Evolutionary conservation across 208 protist species (phyloP), one percentile per base, ranked within the genome.

Genomic region (Wallacemonas rigidus): DNA sequence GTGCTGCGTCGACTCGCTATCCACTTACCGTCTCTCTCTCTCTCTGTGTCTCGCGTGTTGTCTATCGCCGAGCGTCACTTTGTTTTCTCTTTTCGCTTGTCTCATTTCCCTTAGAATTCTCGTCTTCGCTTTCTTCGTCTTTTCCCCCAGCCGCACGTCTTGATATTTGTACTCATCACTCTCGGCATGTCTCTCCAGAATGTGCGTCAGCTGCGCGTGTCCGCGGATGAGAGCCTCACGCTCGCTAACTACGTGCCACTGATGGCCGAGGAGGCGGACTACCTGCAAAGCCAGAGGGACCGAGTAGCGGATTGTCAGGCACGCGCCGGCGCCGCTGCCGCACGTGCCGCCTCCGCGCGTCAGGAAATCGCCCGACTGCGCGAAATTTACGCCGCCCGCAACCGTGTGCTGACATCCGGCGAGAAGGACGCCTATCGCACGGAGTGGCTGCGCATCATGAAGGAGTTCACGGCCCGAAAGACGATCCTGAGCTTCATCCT

Each of bases 381-480:
- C 43, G 60, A 65, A n/a, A 41, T 65, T 35, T 41, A 65, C 41
- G 38, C 60, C 11, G 11, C 47, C 50, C 45, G n/a, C 3, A 70
- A 15, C 9, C 41, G 35, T 60, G 50, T 44, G 40, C 51, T 60
- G 2, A 67, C 47, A 6, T 35, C 60, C 39, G 67, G 36, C 61
- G 74, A 81, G 62, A 55, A 53, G 40, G 71, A 48, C 12, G 55
- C 51, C 11, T 86, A 88, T 67, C 68, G 63, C 40, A 48, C 12
- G 15, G 73, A 64, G 67, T 90, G 79, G 77, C 68, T 75, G 47
- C 43, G 41, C 41, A 48, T 85, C 48, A 56, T 87, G 72, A 81
- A 82, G 69, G 86, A 88, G 74, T 88, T 88, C 64, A 58, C 67
- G 0, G 68, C 69, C 69, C 86, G 86, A 38, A 87, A 86, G 57